A percentile compares a stretch with the other conserved stretches of the same genome.
phyloP scores from a whole-genome alignment of 345 rosid species.

The Camelina hispida region DNA sequence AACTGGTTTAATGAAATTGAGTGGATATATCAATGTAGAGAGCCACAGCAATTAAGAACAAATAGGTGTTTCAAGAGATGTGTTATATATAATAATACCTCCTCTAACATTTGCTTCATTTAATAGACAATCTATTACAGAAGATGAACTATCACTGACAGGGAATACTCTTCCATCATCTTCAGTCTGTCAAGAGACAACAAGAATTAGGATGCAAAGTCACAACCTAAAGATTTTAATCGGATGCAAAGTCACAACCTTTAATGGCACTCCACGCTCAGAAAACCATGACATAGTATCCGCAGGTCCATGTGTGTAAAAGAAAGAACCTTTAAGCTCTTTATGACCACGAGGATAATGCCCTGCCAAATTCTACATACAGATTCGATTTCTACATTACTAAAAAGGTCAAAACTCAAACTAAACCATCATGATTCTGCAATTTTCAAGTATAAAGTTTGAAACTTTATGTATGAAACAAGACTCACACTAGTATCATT shows the following conservation, averaged over 20 bases:
- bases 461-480: background rate
- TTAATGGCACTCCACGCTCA: conserved; percentile 79
- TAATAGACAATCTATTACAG: conserved; percentile 79
- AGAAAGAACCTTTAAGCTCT: conserved; percentile 87
- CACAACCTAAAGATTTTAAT: no score
- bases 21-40: conserved; percentile 28
- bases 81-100: conserved; percentile 50
- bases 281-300: conserved; percentile 95
- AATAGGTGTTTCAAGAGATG: background rate
- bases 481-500: conserved; percentile 63
- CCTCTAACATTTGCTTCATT: conserved; percentile 67
- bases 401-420: background rate
- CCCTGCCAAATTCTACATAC: conserved; percentile 72
- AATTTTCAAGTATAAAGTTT: conserved; percentile 6
- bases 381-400: background rate
- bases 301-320: conserved; percentile 70
- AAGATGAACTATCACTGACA: conserved; percentile 67
- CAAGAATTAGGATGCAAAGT: conserved; percentile 26
- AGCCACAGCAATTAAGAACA: conserved; percentile 13
- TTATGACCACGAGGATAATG: conserved; percentile 88
- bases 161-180: conserved; percentile 95
- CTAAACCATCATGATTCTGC: background rate
- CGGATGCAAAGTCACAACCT: conserved; percentile 54
- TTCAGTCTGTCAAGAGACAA: conserved; percentile 57
- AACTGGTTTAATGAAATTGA: conserved; percentile 52